A percentile compares a stretch with the other conserved stretches of the same genome.
phyloP scores from a whole-genome alignment of 192 early-diverging fungal genomes.

The Linderina pennispora region DNA sequence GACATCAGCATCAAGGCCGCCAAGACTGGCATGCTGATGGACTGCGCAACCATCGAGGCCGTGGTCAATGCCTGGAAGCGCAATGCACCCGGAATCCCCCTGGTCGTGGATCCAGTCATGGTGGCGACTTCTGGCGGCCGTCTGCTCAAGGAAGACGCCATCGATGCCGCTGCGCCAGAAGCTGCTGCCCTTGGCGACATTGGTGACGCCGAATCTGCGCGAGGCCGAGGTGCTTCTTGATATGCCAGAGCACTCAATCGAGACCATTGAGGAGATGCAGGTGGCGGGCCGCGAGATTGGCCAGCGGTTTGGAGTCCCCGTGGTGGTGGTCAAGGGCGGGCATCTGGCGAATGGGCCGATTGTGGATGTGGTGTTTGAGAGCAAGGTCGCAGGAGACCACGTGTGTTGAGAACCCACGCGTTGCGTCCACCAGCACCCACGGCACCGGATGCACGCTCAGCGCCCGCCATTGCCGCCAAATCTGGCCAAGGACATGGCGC shows the following conservation, averaged over 20 bases:
- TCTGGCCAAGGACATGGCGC: constrained; percentile 51
- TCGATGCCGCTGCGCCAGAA: constrained; percentile 46
- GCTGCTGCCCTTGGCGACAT: constrained; percentile 63
- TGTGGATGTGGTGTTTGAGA: constrained; percentile 62
- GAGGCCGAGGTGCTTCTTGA: constrained; percentile 67
- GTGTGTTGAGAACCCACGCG: constrained; percentile 50
- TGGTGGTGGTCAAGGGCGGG: constrained; percentile 77
- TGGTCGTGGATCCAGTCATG: constrained; percentile 88
- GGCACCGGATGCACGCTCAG: constrained; percentile 87
- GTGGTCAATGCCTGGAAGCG: constrained; percentile 47
- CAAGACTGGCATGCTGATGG: constrained; percentile 79
- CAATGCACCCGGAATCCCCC: constrained; percentile 16
- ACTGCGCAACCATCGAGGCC: constrained; percentile 55
- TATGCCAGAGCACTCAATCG: constrained; percentile 32
- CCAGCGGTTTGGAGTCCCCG: constrained; percentile 42
- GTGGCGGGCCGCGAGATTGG: constrained; percentile 52
- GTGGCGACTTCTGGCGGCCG: constrained; percentile 65
- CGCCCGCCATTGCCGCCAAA: constrained; percentile 66
- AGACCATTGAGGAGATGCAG: constrained; percentile 55
- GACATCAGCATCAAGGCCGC: constrained; percentile 72
- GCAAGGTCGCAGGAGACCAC: constrained; percentile 23
- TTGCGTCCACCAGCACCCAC: constrained; percentile 70
- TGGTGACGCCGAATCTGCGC: constrained; percentile 80
- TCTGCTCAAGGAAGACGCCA: constrained; percentile 57
- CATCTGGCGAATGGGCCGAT: constrained; percentile 55